These are phyloP conservation scores for Pythium phragmiticola DNA, from an alignment of 352 stramenopile species.

Conservation along the genomic window DNA sequence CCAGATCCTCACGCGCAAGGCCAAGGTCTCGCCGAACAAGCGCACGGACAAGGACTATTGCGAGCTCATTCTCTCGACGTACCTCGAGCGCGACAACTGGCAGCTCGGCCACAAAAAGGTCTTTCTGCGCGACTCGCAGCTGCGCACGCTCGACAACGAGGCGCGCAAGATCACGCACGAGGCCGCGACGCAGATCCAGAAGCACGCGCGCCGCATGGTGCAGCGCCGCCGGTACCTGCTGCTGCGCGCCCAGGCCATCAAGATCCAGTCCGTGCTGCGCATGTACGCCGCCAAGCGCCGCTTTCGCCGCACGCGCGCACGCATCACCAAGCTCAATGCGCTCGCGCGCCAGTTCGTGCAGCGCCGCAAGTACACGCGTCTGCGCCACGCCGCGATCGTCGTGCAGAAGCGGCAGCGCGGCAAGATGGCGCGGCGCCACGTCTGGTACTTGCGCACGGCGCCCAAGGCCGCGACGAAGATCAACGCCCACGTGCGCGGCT, in stretches of 20 bases:
- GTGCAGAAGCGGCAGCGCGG: slow-evolving; percentile 74
- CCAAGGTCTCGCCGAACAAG: slow-evolving; percentile 54
- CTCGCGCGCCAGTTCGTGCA: slow-evolving; percentile 71
- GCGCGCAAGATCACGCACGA: slow-evolving; percentile 85
- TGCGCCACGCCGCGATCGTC: slow-evolving; percentile 66
- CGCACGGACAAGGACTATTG: slow-evolving; percentile 82
- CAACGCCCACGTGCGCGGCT: slow-evolving; percentile 66
- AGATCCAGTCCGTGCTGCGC: slow-evolving; percentile 62
- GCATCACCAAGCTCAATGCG: slow-evolving; percentile 70
- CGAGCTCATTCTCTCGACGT: slow-evolving; percentile 76
- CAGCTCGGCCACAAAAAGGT: slow-evolving; percentile 89
- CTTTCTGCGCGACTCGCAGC: slow-evolving; percentile 81
- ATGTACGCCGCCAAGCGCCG: slow-evolving; percentile 63
- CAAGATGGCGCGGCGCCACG: slow-evolving; percentile 66
- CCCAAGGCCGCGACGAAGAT: slow-evolving; percentile 80
- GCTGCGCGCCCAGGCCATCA: slow-evolving; percentile 57
- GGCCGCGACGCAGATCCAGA: slow-evolving; percentile 74
- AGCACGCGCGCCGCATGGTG: slow-evolving; percentile 61
- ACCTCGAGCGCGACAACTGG: slow-evolving; percentile 82
- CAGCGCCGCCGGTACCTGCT: slow-evolving; percentile 69
- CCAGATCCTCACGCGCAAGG: slow-evolving; percentile 77
- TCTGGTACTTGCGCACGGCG: slow-evolving; percentile 70
- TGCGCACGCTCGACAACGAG: slow-evolving; percentile 83
- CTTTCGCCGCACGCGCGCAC: slow-evolving; percentile 50
- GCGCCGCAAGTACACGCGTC: slow-evolving; percentile 60